A percentile compares a stretch with the other conserved stretches of the same genome.
These are phyloP conservation scores for Microsporum canis DNA, from an alignment of 2,329 filamentous ascomycete genomes.

Conservation along the genomic window DNA sequence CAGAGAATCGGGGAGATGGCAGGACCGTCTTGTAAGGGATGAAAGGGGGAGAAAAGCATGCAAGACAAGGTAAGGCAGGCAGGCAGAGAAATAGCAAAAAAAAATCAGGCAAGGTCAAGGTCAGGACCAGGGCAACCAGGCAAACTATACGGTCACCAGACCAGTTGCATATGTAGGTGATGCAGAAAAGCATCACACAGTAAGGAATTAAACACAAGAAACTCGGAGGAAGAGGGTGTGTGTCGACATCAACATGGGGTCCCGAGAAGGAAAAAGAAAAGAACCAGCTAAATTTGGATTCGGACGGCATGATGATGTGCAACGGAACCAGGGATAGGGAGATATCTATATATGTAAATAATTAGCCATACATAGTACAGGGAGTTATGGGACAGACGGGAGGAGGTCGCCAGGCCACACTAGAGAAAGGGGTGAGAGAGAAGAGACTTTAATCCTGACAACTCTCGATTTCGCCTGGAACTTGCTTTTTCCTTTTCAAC, in stretches of 20 bases:
- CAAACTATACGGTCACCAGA: constrained; percentile 5
- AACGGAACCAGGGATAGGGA: not conserved
- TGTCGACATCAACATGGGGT: too few relatives aligned
- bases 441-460: too few relatives aligned
- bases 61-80: not conserved
- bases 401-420: not conserved
- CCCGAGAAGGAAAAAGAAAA: not conserved
- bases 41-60: not conserved
- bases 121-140: not conserved
- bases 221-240: not conserved
- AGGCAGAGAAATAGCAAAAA: not conserved
- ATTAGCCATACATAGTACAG: not conserved
- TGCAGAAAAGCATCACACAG: constrained; percentile 3
- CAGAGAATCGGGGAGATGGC: not conserved
- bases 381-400: not conserved
- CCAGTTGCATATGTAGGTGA: constrained; percentile 6
- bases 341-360: not conserved
- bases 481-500: not conserved
- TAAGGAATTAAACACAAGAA: not conserved
- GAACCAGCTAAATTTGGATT: not conserved
- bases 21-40: not conserved
- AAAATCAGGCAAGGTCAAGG: not conserved
- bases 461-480: not conserved
- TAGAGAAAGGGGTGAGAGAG: not conserved
- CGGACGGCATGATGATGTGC: constrained; percentile 3